Base-by-base conservation (phyloP, 164 flowering plant species). In the Chimonanthus praecox region DNA sequence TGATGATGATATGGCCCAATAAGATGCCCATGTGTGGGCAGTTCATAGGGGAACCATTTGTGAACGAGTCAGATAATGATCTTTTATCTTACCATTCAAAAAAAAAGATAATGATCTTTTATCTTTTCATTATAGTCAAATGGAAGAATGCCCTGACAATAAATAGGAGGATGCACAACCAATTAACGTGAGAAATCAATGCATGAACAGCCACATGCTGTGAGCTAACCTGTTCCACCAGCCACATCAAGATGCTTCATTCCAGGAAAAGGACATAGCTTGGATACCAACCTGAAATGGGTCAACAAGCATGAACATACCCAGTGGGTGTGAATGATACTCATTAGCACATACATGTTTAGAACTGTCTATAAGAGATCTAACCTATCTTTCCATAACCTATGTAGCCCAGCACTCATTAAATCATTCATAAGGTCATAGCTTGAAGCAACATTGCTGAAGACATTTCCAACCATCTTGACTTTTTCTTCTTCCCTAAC, bases 161-260 rank as follows among this genome's bases (percentile, higher is more conserved):
- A 20, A 63, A 33, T 5, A 20, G 3, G 20, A 6, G 65, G 65
- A 20, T 20, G 15, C 20, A 63, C 43, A 2, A 7, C 1, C 15
- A 3, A 65, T 65, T 46, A 18, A 43, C 44, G 11, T 46, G 4
- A 62, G 10, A 46, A 48, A 21, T 62, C 18, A 71, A 4, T 1
- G 20, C 51, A 46, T 18, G n/a, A 49, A 69, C 9, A 16, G 13
- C 10, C 13, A 11, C 3, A 47, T 47, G n/a, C n/a, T 33, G 47
- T 16, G 67, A 54, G 62, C 82, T 75, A 67, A 91, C 99, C 98
- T 83, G 99, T 96, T 70, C 99, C 98, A 78, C 98, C 99, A 83
- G 99, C 99, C 82, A 96, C 98, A 85, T 96, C 99, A 82, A 96
- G 95, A 84, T 96, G 97, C 82, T 90, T 92, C 91, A 94, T 96